phyloP scores from a whole-genome alignment of 768 basidiomycete genomes.

The Lyophyllum atratum region DNA sequence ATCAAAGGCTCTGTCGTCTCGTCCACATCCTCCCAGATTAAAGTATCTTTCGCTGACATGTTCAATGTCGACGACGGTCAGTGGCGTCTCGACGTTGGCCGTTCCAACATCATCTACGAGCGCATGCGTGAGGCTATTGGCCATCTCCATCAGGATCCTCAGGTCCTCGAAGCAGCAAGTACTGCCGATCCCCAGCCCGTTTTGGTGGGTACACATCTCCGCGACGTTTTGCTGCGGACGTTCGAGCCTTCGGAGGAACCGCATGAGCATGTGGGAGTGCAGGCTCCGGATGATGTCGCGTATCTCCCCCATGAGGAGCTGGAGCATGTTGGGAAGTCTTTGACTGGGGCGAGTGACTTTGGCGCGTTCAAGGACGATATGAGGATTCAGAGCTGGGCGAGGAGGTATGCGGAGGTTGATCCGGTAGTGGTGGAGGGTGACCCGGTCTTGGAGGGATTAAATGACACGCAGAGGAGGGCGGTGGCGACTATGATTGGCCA shows the following conservation, averaged over 20 bases:
- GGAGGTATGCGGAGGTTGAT: constrained; percentile 56
- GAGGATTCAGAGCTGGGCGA: constrained; percentile 81
- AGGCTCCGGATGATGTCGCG: constrained; percentile 38
- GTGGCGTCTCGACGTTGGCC: constrained; percentile 76
- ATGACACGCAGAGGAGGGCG: constrained; percentile 76
- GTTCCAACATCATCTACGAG: constrained; percentile 62
- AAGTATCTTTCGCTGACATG: constrained; percentile 55
- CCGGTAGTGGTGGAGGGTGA: constrained; percentile 79
- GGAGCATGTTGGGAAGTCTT: constrained; percentile 30
- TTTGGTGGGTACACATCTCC: constrained; percentile 69
- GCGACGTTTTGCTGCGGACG: constrained; percentile 67
- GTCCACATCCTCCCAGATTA: constrained; percentile 50
- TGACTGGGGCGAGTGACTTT: constrained; percentile 15
- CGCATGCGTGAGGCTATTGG: constrained; percentile 72
- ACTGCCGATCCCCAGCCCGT: constrained; percentile 48
- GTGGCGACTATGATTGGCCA: constrained; percentile 87
- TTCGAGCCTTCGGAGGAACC: constrained; percentile 40
- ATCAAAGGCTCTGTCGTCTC: constrained; percentile 58
- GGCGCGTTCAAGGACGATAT: constrained; percentile 73
- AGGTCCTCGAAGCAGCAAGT: constrained; percentile 33
- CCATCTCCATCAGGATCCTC: constrained; percentile 56
- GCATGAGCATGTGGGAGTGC: constrained; percentile 34
- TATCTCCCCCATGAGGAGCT: constrained; percentile 38
- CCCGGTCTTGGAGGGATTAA: constrained; percentile 64
- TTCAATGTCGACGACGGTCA: constrained; percentile 44